phyloP scores from a whole-genome alignment of 1,284 basidiomycete species.

The Rhodotorula sp. region DNA sequence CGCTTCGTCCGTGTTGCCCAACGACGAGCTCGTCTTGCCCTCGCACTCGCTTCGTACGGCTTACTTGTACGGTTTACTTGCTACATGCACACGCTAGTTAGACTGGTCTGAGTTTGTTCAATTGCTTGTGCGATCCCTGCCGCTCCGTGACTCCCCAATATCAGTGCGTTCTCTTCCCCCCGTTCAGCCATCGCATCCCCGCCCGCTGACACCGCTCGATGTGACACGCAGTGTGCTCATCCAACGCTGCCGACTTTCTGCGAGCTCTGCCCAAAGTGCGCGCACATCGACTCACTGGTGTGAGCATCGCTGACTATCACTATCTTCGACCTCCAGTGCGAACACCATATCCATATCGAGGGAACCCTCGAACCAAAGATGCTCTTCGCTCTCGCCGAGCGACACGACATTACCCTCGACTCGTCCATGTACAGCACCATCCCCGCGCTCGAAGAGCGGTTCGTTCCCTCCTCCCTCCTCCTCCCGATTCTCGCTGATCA shows the following conservation, averaged over 20 bases:
- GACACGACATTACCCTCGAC: conserved; percentile 35
- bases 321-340: conserved; percentile 26
- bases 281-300: not conserved
- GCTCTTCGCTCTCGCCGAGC: conserved; percentile 38
- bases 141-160: no score
- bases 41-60: no score
- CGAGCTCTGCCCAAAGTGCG: conserved; percentile 25
- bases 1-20: no score
- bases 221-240: conserved; percentile 18
- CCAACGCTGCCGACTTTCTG: conserved; percentile 20
- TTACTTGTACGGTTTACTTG: no score
- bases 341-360: conserved; percentile 44
- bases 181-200: no score
- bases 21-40: no score
- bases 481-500: no score
- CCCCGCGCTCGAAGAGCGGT: conserved; percentile 28
- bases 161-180: no score
- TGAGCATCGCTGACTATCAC: not conserved
- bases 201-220: no score
- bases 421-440: conserved; percentile 28
- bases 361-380: conserved; percentile 37
- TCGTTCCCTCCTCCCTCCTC: not conserved
- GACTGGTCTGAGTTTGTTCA: no score
- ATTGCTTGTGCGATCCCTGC: no score
- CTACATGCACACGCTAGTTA: no score